A percentile compares a stretch with the other conserved stretches of the same genome.
phyloP scores from a whole-genome alignment of 2,329 filamentous ascomycete genomes.

The Neofusicoccum cordaticola region DNA sequence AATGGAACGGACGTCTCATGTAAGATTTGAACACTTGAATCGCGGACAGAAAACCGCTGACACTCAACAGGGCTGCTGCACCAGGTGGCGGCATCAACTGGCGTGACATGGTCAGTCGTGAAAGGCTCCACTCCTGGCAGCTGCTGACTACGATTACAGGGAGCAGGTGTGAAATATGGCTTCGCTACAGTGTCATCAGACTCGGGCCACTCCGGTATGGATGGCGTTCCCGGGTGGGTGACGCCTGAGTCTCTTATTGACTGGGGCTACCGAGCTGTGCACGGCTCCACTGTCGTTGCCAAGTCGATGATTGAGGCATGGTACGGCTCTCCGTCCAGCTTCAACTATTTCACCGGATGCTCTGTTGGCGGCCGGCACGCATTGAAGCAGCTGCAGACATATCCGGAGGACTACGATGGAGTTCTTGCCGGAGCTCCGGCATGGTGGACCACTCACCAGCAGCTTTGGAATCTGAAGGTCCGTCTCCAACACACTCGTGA shows the following conservation, averaged over 20 bases:
- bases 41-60: slow-evolving; percentile 27
- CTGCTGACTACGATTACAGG: background rate
- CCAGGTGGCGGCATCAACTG: background rate
- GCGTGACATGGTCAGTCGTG: background rate
- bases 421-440: slow-evolving; percentile 52
- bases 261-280: slow-evolving; percentile 32
- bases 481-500: slow-evolving; percentile 21
- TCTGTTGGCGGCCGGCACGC: slow-evolving; percentile 60
- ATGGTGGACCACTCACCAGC: slow-evolving; percentile 52
- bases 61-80: background rate
- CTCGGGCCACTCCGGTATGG: slow-evolving; percentile 42
- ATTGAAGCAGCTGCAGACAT: slow-evolving; percentile 52
- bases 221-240: slow-evolving; percentile 39
- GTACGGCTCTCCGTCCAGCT: slow-evolving; percentile 39
- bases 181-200: slow-evolving; percentile 47
- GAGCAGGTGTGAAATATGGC: slow-evolving; percentile 31
- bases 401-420: slow-evolving; percentile 59
- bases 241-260: slow-evolving; percentile 37
- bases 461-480: slow-evolving; percentile 44
- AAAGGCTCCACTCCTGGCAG: rapidly evolving
- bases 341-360: slow-evolving; percentile 55
- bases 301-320: slow-evolving; percentile 50
- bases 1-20: slow-evolving; percentile 38
- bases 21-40: slow-evolving; percentile 18
- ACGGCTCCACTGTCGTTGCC: slow-evolving; percentile 48